These are phyloP conservation scores for Ceratobasidium sp. DNA, from an alignment of 1,284 basidiomycete genomes.

Conservation along the genomic window DNA sequence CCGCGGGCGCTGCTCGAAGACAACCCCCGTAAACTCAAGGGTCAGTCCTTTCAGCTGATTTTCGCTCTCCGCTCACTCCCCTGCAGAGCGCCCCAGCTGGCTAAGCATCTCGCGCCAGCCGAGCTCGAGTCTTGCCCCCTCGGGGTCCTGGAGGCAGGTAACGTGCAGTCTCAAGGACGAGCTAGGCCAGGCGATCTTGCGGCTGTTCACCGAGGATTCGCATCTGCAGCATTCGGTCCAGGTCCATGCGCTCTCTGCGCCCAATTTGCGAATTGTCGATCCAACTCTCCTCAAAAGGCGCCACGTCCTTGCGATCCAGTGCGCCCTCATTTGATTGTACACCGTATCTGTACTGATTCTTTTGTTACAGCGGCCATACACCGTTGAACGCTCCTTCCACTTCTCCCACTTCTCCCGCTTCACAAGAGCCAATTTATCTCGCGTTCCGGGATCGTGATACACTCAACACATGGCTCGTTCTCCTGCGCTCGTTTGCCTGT, in stretches of 20 bases:
- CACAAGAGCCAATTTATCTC: slow-evolving; percentile 66
- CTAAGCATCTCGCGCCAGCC: slow-evolving; percentile 64
- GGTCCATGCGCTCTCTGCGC: slow-evolving; percentile 75
- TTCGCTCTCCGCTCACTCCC: slow-evolving; percentile 31
- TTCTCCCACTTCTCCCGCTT: not conserved
- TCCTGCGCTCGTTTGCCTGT: slow-evolving; percentile 77
- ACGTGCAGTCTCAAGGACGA: slow-evolving; percentile 76
- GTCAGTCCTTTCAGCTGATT: slow-evolving; percentile 55
- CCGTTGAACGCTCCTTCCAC: slow-evolving; percentile 13
- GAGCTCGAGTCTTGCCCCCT: slow-evolving; percentile 52
- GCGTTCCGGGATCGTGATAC: slow-evolving; percentile 69
- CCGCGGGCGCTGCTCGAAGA: slow-evolving; percentile 49
- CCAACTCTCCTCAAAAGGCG: slow-evolving; percentile 75
- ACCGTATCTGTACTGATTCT: not conserved
- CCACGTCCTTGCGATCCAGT: slow-evolving; percentile 75
- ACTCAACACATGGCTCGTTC: slow-evolving; percentile 75
- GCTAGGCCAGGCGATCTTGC: slow-evolving; percentile 56
- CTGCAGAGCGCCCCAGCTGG: slow-evolving; percentile 77
- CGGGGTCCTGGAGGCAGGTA: slow-evolving; percentile 74
- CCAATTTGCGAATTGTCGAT: slow-evolving; percentile 76
- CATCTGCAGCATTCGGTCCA: slow-evolving; percentile 76
- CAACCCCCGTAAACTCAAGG: slow-evolving; percentile 68
- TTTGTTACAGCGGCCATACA: slow-evolving; percentile 6
- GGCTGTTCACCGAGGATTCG: slow-evolving; percentile 75
- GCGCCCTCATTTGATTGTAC: slow-evolving; percentile 49